Evolutionary conservation across 495 filamentous ascomycete genomes (phyloP).

Genomic region (Tuber umbilicatum): DNA sequence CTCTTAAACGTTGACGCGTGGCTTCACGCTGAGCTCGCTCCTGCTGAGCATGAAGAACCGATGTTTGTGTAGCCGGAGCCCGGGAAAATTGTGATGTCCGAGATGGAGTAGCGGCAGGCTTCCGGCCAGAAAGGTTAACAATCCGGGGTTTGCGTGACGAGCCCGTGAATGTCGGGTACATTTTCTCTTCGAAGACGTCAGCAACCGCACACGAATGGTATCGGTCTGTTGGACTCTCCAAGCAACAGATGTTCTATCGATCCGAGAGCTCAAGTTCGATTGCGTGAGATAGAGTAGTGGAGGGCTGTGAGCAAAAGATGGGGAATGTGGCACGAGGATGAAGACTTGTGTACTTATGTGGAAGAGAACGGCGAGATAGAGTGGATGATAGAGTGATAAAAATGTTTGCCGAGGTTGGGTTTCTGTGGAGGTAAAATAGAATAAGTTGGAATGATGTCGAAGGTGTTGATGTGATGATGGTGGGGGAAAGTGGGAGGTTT

Average conservation of each 20-base stretch:
- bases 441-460: neutral
- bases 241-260: neutral
- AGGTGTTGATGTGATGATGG: neutral
- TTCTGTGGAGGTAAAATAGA: neutral
- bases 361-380: neutral
- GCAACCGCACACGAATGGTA: neutral
- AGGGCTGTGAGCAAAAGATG: neutral
- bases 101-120: slow-evolving; percentile 61
- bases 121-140: slow-evolving; percentile 86
- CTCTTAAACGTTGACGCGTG: slow-evolving; percentile 70
- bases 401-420: neutral
- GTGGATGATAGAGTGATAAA: neutral
- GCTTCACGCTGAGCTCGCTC: slow-evolving; percentile 73
- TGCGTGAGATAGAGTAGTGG: neutral
- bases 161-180: slow-evolving; percentile 90
- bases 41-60: slow-evolving; percentile 76
- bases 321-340: neutral
- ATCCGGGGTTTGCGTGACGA: slow-evolving; percentile 76
- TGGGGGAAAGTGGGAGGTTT: neutral
- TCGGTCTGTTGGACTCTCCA: neutral
- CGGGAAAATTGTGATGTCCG: slow-evolving; percentile 50
- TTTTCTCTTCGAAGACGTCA: slow-evolving; percentile 41
- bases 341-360: neutral
- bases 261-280: neutral
- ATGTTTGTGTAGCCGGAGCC: slow-evolving; percentile 52